Evolutionary conservation across 1,284 basidiomycete species (phyloP).

Genomic region (Ceratobasidium sp.): DNA sequence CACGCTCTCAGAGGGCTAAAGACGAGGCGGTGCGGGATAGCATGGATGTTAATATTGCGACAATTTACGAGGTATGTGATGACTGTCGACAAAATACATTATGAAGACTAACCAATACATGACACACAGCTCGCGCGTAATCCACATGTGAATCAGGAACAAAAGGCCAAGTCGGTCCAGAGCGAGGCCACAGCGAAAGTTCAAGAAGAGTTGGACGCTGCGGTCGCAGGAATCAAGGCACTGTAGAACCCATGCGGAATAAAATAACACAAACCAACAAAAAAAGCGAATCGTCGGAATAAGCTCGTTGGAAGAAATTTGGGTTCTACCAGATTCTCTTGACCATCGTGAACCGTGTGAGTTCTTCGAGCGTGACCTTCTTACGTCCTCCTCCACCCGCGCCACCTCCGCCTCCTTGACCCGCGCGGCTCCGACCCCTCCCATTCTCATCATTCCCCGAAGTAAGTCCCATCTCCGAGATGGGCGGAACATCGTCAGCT

Average conservation of each 20-base stretch:
- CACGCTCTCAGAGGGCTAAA: neutral
- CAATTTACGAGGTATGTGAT: constrained; percentile 19
- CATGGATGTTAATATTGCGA: neutral
- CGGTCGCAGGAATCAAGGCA: too few relatives aligned
- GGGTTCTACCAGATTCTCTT: constrained; percentile 82
- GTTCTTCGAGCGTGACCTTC: constrained; percentile 78
- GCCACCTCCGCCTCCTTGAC: constrained; percentile 37
- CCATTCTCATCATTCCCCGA: constrained; percentile 40
- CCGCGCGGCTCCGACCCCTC: constrained; percentile 43
- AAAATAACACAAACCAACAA: too few relatives aligned
- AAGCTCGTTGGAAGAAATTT: too few relatives aligned
- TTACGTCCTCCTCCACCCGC: constrained; percentile 64
- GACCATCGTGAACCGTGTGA: constrained; percentile 93
- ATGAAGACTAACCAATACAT: too few relatives aligned
- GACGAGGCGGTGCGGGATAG: constrained; percentile 13
- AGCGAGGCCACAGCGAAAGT: too few relatives aligned
- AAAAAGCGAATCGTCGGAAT: too few relatives aligned
- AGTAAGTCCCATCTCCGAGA: constrained; percentile 75
- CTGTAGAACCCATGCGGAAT: too few relatives aligned
- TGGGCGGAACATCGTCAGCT: constrained; percentile 72
- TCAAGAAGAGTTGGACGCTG: too few relatives aligned
- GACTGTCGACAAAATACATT: too few relatives aligned
- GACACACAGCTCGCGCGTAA: too few relatives aligned
- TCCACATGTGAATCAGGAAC: too few relatives aligned
- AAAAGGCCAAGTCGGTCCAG: too few relatives aligned